phyloP scores from a whole-genome alignment of 139 green algal genomes.

The Chlamydomonas eustigma region DNA sequence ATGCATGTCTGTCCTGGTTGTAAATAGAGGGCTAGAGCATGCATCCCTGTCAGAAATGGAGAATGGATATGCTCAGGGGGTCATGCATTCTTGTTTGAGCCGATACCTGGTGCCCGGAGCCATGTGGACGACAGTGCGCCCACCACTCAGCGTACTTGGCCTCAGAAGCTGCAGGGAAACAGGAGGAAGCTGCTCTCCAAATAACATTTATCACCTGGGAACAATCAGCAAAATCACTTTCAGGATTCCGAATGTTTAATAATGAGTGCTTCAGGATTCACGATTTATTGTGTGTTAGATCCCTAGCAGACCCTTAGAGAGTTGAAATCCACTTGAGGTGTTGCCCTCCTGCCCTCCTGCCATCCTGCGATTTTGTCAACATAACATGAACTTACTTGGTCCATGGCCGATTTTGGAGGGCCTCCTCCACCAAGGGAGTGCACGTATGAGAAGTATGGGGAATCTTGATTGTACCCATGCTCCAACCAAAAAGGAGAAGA shows the following conservation, averaged over 20 bases:
- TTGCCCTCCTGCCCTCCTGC: too few species aligned
- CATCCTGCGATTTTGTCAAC: too few species aligned
- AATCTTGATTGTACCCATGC: conserved; percentile 17
- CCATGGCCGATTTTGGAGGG: background rate
- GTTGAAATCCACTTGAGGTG: too few species aligned
- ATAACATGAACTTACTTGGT: background rate
- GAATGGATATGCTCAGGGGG: background rate
- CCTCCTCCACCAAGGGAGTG: background rate
- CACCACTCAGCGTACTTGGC: conserved; percentile 49
- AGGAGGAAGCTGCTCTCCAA: background rate
- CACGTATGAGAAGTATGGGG: conserved; percentile 21
- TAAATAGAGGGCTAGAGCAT: background rate
- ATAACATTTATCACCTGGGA: conserved; percentile 3
- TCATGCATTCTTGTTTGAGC: background rate
- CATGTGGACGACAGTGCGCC: conserved; percentile 51
- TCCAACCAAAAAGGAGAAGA: conserved; percentile 4
- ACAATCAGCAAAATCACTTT: too few species aligned
- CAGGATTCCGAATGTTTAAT: too few species aligned
- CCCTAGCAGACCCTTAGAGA: too few species aligned
- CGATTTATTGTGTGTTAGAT: too few species aligned
- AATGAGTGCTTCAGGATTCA: too few species aligned
- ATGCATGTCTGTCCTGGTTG: too few species aligned
- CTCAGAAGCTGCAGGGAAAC: background rate
- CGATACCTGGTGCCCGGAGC: conserved; percentile 34
- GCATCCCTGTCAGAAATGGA: too few species aligned